Conservation (phyloP, 768 basidiomycete species). For the Hericium erinaceus region DNA sequence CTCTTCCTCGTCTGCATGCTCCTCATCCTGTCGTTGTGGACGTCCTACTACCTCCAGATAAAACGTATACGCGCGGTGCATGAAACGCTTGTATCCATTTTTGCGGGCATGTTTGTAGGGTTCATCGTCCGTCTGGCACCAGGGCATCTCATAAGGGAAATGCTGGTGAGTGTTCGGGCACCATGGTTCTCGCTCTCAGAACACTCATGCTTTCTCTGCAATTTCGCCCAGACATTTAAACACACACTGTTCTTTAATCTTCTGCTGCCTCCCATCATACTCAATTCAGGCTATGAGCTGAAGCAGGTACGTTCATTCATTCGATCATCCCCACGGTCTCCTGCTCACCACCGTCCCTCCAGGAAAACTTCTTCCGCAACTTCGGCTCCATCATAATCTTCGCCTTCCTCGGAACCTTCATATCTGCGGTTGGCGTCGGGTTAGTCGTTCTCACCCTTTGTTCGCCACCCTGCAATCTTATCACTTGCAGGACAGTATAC, state of each 20-base stretch:
- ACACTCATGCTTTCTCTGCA: neutral
- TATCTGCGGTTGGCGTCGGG: conserved; percentile 95
- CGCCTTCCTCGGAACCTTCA: conserved; percentile 92
- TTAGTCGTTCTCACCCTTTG: conserved; percentile 31
- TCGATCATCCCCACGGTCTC: neutral
- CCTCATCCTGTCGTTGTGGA: conserved; percentile 89
- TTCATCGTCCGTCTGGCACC: conserved; percentile 83
- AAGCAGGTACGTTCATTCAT: conserved; percentile 61
- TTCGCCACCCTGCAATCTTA: conserved; percentile 23
- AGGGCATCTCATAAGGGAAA: conserved; percentile 90
- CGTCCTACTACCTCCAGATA: conserved; percentile 96
- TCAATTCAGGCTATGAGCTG: conserved; percentile 96
- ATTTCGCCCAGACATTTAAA: conserved; percentile 66
- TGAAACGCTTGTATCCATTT: conserved; percentile 91
- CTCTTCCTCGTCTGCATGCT: conserved; percentile 87
- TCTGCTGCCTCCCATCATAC: conserved; percentile 94
- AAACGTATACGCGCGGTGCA: conserved; percentile 92
- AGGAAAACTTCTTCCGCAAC: conserved; percentile 99
- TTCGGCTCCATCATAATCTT: conserved; percentile 94
- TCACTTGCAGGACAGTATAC: conserved; percentile 57
- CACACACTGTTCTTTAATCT: conserved; percentile 98
- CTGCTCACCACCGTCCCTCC: conserved; percentile 1
- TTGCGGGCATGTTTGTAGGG: conserved; percentile 95
- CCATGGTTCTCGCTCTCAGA: neutral
- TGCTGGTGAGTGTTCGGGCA: conserved; percentile 66